Evolutionary conservation across 768 basidiomycete species (phyloP), one percentile per base, ranked within the genome.

Genomic region (Panaeolus papilionaceus): DNA sequence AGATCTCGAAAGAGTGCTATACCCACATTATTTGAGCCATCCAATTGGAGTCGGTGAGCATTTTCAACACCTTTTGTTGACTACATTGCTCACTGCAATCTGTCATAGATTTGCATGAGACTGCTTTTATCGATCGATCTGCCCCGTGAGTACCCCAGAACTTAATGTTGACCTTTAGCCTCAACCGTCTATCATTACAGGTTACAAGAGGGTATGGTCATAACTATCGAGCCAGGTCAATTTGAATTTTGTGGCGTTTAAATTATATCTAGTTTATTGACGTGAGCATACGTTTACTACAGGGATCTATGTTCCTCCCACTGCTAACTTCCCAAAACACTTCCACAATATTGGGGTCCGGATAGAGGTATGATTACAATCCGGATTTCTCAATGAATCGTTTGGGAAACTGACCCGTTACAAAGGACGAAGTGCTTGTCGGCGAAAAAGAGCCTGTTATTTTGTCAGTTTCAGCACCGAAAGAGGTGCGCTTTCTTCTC

Each of bases 261-360:
- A 23, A 62, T 14, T 68, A 20, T 6, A 8, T 7, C 28, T 26
- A 38, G 40, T 9, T 7, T 39, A 61, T 44, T 44, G 16, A 45
- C 44, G 63, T 10, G 33, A 51, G 40, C 26, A 69, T 38, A 64
- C 37, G 51, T 67, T 33, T 70, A 51, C 54, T 62, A 68, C 40
- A 86, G 95, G 93, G 0, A 85, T 97, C 38, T 98, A 98, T 74
- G 94, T 99, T 44, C 98, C 97, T 3, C 88, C 91, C 1, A 84
- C 86, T 7, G 74, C 89, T 2, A 81, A 87, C 54, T 98, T 94
- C 77, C 98, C 97, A 2, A 91, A 87, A 70, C 87, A 88, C 63
- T 99, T 95, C 78, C 96, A 97, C 71, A 92, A 95, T 70, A 86
- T 98, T 37, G 95, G 94, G 7, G 90, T 99, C 67, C 89, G 97